Conservation (phyloP, 306 rosid genomes). For the Cucurbita moschata region DNA sequence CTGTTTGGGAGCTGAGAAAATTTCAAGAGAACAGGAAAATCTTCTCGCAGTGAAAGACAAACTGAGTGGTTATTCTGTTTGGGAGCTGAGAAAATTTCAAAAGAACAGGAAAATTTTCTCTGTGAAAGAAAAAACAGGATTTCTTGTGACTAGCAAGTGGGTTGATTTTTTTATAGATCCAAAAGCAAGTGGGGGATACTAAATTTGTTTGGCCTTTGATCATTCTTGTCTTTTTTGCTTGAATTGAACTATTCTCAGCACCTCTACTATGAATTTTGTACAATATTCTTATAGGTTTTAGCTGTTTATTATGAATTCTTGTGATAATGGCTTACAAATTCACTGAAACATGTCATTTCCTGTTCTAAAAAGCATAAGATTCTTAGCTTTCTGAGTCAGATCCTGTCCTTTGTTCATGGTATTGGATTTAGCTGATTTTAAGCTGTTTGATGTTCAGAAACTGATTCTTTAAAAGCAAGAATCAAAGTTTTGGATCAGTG, state of each 20-base stretch:
- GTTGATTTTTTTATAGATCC: neutral
- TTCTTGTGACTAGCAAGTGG: slow-evolving; percentile 3
- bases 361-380: slow-evolving; percentile 23
- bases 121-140: neutral
- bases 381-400: slow-evolving; percentile 66
- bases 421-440: neutral
- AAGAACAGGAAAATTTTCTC: neutral
- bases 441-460: slow-evolving; percentile 1
- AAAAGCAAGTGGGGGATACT: neutral
- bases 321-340: slow-evolving; percentile 12
- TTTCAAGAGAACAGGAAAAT: neutral
- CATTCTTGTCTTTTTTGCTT: neutral
- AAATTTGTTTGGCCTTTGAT: neutral
- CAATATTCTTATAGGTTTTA: slow-evolving; percentile 2
- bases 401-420: slow-evolving; percentile 24
- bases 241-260: slow-evolving; percentile 5
- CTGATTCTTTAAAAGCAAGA: neutral
- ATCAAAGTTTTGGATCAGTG: neutral
- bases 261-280: slow-evolving; percentile 1
- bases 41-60: neutral
- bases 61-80: neutral
- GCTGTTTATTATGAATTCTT: neutral
- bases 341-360: slow-evolving; percentile 14
- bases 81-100: neutral
- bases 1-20: neutral